Evolutionary conservation across 352 stramenopile species (phyloP).

Genomic region (Plasmopara muralis): DNA sequence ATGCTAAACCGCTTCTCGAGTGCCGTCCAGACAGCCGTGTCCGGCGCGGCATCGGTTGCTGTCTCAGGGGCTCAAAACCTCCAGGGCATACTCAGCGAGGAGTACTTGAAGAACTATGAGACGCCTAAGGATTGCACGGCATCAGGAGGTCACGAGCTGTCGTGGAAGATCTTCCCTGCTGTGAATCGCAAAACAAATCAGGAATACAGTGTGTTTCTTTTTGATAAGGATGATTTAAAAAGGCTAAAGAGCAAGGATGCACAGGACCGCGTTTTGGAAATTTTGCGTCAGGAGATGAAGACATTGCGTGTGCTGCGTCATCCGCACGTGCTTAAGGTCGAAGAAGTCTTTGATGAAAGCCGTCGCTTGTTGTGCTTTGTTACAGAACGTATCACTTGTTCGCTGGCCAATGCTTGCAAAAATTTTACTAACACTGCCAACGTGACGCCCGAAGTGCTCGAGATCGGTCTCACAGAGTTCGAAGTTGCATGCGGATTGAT

Average conservation of each 20-base stretch:
- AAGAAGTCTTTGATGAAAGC: constrained; percentile 86
- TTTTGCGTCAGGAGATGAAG: constrained; percentile 86
- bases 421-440: constrained; percentile 84
- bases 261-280: constrained; percentile 81
- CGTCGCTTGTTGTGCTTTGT: constrained; percentile 85
- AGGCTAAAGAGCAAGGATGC: constrained; percentile 79
- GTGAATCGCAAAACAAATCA: constrained; percentile 71
- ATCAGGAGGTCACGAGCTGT: constrained; percentile 74
- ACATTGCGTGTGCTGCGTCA: constrained; percentile 79
- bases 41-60: constrained; percentile 35
- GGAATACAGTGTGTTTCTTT: constrained; percentile 82
- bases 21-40: constrained; percentile 55
- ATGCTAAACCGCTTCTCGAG: constrained; percentile 82
- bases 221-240: constrained; percentile 84
- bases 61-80: constrained; percentile 42
- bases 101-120: constrained; percentile 84
- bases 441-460: constrained; percentile 79
- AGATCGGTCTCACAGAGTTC: constrained; percentile 85
- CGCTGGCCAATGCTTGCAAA: constrained; percentile 86
- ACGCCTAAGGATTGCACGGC: constrained; percentile 80
- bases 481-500: constrained; percentile 84
- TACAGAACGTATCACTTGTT: constrained; percentile 86
- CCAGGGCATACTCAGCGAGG: constrained; percentile 68
- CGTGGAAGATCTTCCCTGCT: constrained; percentile 81
- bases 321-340: constrained; percentile 86